phyloP scores from a whole-genome alignment of 2,329 filamentous ascomycete species.

The Trichoderma aggressivum region DNA sequence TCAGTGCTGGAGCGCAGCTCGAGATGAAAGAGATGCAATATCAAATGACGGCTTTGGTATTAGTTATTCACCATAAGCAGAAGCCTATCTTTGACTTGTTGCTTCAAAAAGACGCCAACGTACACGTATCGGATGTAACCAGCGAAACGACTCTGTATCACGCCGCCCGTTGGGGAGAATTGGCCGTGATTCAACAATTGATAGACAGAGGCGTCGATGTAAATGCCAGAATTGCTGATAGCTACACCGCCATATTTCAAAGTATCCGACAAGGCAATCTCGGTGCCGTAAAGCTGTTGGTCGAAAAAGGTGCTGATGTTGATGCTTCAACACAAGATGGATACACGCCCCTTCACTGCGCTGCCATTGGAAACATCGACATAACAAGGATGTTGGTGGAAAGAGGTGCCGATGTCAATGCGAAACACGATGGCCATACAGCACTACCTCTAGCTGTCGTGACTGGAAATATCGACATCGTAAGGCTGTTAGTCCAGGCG shows the following conservation, averaged over 20 bases:
- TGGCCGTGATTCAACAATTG: background rate
- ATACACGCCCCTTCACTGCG: background rate
- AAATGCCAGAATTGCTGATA: background rate
- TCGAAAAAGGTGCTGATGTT: background rate
- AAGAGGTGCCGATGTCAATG: background rate
- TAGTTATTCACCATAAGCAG: accelerated
- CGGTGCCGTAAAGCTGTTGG: background rate
- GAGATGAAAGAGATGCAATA: background rate
- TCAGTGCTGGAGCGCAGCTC: background rate
- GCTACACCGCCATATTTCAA: background rate
- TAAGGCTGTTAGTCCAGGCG: background rate
- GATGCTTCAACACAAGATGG: accelerated
- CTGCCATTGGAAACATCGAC: accelerated
- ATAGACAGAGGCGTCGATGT: background rate
- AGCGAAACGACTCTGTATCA: accelerated
- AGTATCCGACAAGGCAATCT: accelerated
- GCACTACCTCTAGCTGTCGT: accelerated
- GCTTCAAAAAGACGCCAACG: background rate
- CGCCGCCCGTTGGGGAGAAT: background rate
- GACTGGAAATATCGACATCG: background rate
- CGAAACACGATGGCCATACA: accelerated
- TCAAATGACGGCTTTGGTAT: background rate
- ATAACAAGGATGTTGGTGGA: background rate
- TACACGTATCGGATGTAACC: background rate
- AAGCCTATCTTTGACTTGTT: background rate